Conservation (phyloP, 106 monocot genomes). For the Allium fistulosum region DNA sequence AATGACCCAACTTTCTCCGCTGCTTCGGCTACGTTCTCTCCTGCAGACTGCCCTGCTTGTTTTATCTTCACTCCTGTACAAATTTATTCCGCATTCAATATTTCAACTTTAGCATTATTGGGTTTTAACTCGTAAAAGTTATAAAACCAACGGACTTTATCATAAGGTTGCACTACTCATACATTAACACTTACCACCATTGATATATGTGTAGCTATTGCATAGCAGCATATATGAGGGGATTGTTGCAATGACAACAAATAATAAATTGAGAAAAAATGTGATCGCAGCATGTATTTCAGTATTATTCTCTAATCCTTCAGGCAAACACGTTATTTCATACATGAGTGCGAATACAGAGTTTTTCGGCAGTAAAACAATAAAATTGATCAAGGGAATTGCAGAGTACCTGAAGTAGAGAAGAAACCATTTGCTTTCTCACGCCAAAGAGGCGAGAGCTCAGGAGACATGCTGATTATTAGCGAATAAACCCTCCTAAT, state of each 20-base stretch:
- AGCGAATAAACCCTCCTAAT: no score
- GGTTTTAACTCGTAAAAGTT: background rate
- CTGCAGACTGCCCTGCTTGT: conserved; percentile 71
- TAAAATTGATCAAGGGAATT: background rate
- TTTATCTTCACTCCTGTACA: conserved; percentile 56
- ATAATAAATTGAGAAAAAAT: no score
- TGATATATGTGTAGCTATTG: no score
- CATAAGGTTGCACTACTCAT: no score
- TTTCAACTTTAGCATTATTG: background rate
- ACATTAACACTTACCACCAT: no score
- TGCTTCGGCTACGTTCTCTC: conserved; percentile 47
- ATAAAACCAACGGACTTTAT: background rate
- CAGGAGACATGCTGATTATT: conserved; percentile 29
- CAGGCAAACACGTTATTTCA: no score
- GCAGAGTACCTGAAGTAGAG: conserved; percentile 59
- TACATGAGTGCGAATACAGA: no score
- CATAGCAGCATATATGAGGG: no score
- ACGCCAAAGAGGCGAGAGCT: conserved; percentile 51
- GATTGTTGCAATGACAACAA: no score
- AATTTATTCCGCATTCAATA: background rate
- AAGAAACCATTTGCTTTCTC: conserved; percentile 78
- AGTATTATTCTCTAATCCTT: no score
- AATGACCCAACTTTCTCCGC: conserved; percentile 63
- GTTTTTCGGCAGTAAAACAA: no score
- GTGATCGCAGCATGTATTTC: no score